These are phyloP conservation scores for Vanilla planifolia DNA, from an alignment of 106 monocot species.

Conservation along the genomic window DNA sequence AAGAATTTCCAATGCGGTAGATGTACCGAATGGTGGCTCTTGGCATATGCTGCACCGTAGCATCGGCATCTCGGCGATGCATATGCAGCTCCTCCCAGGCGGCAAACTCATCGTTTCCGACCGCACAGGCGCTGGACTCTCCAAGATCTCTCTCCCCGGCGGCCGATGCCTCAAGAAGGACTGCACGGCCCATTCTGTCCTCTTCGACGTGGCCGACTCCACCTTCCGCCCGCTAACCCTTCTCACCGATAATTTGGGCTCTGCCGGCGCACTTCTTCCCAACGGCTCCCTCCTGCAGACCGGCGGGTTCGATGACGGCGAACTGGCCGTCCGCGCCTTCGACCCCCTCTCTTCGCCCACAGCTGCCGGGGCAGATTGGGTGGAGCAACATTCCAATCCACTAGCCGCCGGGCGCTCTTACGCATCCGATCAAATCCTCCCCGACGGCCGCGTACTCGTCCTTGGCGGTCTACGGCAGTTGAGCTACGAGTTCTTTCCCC, in stretches of 20 bases:
- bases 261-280: slow-evolving; percentile 40
- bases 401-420: slow-evolving; percentile 40
- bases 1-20: no score
- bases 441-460: slow-evolving; percentile 28
- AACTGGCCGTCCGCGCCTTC: slow-evolving; percentile 28
- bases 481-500: slow-evolving; percentile 47
- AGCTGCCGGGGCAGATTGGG: slow-evolving; percentile 22
- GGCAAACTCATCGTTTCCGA: slow-evolving; percentile 46
- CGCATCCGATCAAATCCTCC: slow-evolving; percentile 35
- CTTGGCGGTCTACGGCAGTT: slow-evolving; percentile 29
- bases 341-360: slow-evolving; percentile 25
- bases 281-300: slow-evolving; percentile 37
- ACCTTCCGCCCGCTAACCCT: slow-evolving; percentile 25
- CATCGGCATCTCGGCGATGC: slow-evolving; percentile 54
- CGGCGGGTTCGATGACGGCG: slow-evolving; percentile 35
- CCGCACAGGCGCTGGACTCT: slow-evolving; percentile 34
- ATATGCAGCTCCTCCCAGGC: slow-evolving; percentile 37
- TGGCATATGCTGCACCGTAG: slow-evolving; percentile 50
- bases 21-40: no score
- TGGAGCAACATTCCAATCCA: slow-evolving; percentile 5
- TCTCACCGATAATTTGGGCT: slow-evolving; percentile 34
- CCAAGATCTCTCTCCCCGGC: slow-evolving; percentile 15
- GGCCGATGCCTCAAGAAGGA: neutral
- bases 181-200: slow-evolving; percentile 37
- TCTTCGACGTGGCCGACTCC: slow-evolving; percentile 25